A percentile compares a stretch with the other conserved stretches of the same genome.
These are phyloP conservation scores for Arthrobotrys iridis DNA, from an alignment of 2,329 filamentous ascomycete species.

Conservation along the genomic window DNA sequence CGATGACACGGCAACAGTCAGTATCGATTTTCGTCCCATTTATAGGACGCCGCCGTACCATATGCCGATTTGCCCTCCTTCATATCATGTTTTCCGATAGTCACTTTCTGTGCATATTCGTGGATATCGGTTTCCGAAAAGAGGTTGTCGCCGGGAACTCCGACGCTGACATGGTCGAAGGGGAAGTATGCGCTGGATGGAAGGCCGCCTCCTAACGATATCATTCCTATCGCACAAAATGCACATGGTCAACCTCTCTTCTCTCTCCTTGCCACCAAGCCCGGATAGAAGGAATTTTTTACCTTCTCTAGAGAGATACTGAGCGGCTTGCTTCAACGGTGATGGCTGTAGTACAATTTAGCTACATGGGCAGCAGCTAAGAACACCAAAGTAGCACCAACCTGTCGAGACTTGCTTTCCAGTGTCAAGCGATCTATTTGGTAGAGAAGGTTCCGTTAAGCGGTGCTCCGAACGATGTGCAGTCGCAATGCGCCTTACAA, in stretches of 20 bases:
- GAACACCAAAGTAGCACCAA: constrained; percentile 31
- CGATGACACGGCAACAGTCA: constrained; percentile 14
- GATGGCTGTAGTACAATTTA: constrained; percentile 46
- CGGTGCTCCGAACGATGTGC: not conserved
- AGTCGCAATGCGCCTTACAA: constrained; percentile 18
- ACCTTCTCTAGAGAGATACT: constrained; percentile 49
- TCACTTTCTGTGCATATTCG: constrained; percentile 70
- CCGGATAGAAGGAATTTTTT: not conserved
- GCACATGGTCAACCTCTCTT: constrained; percentile 12
- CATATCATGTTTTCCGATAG: constrained; percentile 85
- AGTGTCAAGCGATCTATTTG: constrained; percentile 46
- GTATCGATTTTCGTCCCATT: constrained; percentile 25
- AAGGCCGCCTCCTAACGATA: constrained; percentile 91
- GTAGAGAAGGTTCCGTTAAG: constrained; percentile 5
- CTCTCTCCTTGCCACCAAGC: not conserved
- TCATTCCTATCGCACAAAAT: constrained; percentile 67
- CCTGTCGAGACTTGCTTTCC: constrained; percentile 51
- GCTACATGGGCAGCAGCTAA: constrained; percentile 5
- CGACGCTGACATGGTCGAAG: constrained; percentile 79
- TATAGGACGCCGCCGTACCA: constrained; percentile 58
- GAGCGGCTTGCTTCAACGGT: constrained; percentile 51
- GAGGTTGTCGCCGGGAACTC: constrained; percentile 73
- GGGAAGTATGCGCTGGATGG: constrained; percentile 92
- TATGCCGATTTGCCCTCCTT: constrained; percentile 70
- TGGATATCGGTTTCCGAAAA: constrained; percentile 76